phyloP scores from a whole-genome alignment of 768 basidiomycete genomes.

The Kwoniella heveanensis region DNA sequence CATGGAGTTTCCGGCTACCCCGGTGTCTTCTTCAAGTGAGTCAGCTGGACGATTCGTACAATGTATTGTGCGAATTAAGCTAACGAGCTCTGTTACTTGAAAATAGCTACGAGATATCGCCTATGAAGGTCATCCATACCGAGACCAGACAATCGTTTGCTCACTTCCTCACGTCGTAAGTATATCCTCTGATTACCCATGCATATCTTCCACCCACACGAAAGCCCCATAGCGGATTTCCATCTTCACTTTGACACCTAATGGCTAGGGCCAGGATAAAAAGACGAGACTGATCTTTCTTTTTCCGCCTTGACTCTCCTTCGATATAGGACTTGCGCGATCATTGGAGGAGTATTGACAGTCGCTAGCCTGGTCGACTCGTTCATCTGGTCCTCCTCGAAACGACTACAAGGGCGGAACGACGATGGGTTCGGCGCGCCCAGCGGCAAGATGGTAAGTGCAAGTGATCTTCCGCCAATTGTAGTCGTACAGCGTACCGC shows the following conservation, averaged over 20 bases:
- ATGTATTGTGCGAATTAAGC: too few species aligned
- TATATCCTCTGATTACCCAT: conserved; percentile 43
- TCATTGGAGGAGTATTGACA: conserved; percentile 94
- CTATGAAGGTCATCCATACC: conserved; percentile 87
- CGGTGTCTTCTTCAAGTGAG: conserved; percentile 50
- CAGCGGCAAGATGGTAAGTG: conserved; percentile 52
- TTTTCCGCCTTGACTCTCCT: not conserved
- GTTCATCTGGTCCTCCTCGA: conserved; percentile 78
- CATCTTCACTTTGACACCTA: too few species aligned
- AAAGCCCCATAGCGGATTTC: too few species aligned
- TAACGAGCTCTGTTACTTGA: conserved; percentile 56
- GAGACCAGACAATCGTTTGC: conserved; percentile 94
- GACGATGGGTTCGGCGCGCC: conserved; percentile 51
- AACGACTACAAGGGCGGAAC: conserved; percentile 61
- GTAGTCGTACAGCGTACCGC: too few species aligned
- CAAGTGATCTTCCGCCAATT: too few species aligned
- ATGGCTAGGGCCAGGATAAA: not conserved
- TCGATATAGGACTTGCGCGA: conserved; percentile 79
- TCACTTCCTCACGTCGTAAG: conserved; percentile 95
- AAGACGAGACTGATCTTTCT: too few species aligned
- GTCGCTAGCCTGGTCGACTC: conserved; percentile 87
- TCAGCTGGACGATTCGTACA: too few species aligned
- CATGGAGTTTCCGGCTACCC: conserved; percentile 49
- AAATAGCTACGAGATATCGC: conserved; percentile 97
- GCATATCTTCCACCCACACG: too few species aligned